A percentile compares a stretch with the other conserved stretches of the same genome.
Evolutionary conservation across 2,329 filamentous ascomycete species (phyloP).

Genomic region (Paraphaeosphaeria sporulosa): DNA sequence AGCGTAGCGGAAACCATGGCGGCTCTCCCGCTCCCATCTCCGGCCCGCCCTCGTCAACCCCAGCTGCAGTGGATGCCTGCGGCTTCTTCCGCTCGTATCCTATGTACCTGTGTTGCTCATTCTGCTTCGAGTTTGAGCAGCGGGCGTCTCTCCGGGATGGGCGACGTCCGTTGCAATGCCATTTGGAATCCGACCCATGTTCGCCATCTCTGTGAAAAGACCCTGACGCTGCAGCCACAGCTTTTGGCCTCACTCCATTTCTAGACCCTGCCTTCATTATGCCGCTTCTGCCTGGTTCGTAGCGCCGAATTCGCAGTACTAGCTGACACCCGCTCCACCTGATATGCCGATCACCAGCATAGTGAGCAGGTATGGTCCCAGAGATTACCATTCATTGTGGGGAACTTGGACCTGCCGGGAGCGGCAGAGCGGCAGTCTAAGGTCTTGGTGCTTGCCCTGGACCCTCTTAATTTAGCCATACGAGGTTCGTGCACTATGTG

Average conservation of each 20-base stretch:
- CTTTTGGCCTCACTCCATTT: slow-evolving; percentile 11
- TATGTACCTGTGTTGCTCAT: slow-evolving; percentile 12
- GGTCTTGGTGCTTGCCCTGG: slow-evolving; percentile 18
- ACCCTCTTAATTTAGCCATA: slow-evolving; percentile 34
- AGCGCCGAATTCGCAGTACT: slow-evolving; percentile 10
- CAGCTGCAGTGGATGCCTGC: slow-evolving; percentile 4
- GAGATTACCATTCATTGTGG: slow-evolving; percentile 23
- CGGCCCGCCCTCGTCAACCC: slow-evolving; percentile 6
- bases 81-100: slow-evolving; percentile 29
- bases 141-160: too few species aligned
- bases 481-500: slow-evolving; percentile 20
- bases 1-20: slow-evolving; percentile 6
- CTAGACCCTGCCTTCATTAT: slow-evolving; percentile 13
- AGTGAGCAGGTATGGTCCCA: neutral
- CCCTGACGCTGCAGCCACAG: neutral
- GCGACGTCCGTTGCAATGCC: slow-evolving; percentile 1
- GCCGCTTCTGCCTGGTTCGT: slow-evolving; percentile 22
- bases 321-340: slow-evolving; percentile 15
- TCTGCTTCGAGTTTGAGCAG: neutral
- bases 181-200: slow-evolving; percentile 15
- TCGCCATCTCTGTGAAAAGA: neutral
- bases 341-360: slow-evolving; percentile 15
- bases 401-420: slow-evolving; percentile 25
- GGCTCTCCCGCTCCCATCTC: slow-evolving; percentile 11
- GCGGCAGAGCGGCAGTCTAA: slow-evolving; percentile 17